Evolutionary conservation across 495 filamentous ascomycete genomes (phyloP), one percentile per base, ranked within the genome.

Genomic region (Staphylotrichum tortipilum): DNA sequence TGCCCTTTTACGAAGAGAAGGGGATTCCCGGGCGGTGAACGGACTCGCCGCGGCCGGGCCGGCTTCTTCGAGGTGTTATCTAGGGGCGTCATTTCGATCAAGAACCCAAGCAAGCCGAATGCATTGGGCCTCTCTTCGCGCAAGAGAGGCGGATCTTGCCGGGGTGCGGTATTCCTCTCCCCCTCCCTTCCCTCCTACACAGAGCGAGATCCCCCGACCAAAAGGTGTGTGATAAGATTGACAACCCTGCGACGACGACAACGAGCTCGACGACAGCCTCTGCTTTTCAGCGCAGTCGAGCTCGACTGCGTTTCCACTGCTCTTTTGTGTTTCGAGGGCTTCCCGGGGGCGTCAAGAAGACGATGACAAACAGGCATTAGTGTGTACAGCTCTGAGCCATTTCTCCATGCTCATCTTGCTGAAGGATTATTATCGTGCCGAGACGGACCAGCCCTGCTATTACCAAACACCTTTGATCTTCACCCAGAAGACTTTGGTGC

Each of bases 361-460:
- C 31, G 55, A 66, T 7, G 26, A 76, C 66, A n/a, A n/a, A n/a
- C n/a, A n/a, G 92, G 92, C 92, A 98, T 95, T 84, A 87, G 89
- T 98, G 92, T 98, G 92, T 98, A 98, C 92, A 96, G 88, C 89
- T 79, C 75, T 79, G 78, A 78, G 78, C 75, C 6, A 31, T 50
- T 45, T 46, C 65, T 23, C 78, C 69, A 85, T 89, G 86, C 80
- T 78, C 80, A 76, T 70, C 43, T 63, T 82, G 85, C 87, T 96
- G 91, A 97, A 97, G 92, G 92, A 91, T 85, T 70, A 83, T 76
- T n/a, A 82, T 83, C 89, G 86, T 98, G 92, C 92, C 92, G 75
- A 96, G 82, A 98, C 65, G 65, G 71, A 74, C 45, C 41, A 34
- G 83, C 81, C 78, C 73, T 78, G 81, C 79, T 64, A 85, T 90